A percentile compares a stretch with the other conserved stretches of the same genome.
Conservation (phyloP, 805 yeast species). For the Lipomyces starkeyi region DNA sequence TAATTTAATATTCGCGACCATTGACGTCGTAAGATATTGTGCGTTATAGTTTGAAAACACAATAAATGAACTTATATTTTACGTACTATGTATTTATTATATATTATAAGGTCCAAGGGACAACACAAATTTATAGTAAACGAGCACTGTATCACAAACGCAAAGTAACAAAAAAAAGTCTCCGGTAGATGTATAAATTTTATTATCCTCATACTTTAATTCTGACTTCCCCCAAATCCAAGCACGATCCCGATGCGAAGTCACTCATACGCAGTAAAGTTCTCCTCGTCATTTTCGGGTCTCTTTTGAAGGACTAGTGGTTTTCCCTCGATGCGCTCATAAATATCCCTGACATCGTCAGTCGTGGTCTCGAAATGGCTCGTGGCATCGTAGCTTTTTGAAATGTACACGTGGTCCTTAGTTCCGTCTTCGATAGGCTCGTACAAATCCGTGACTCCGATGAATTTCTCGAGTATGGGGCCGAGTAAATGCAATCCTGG, state of each 20-base stretch:
- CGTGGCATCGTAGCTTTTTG: constrained; percentile 90
- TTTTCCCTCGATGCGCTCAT: constrained; percentile 88
- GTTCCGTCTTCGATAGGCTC: constrained; percentile 88
- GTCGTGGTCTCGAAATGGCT: constrained; percentile 96
- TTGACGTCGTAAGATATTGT: not conserved
- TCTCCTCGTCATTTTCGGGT: constrained; percentile 65
- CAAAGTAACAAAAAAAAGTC: not conserved
- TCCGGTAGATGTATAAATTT: not conserved
- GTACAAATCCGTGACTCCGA: constrained; percentile 91
- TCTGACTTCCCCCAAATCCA: too few species aligned
- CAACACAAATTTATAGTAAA: not conserved
- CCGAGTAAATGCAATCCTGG: constrained; percentile 94
- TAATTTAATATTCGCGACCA: not conserved
- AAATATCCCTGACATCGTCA: constrained; percentile 94
- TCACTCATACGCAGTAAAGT: constrained; percentile 32
- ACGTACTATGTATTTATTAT: too few species aligned
- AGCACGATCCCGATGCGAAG: too few species aligned
- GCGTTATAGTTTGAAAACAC: too few species aligned
- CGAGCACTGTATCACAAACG: not conserved
- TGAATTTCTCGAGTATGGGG: constrained; percentile 74
- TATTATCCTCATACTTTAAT: not conserved
- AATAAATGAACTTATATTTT: too few species aligned
- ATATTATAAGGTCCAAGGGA: not conserved
- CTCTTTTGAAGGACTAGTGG: constrained; percentile 86
- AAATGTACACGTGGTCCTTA: constrained; percentile 75